Conservation (phyloP, 306 rosid species). For the Glycine soja region DNA sequence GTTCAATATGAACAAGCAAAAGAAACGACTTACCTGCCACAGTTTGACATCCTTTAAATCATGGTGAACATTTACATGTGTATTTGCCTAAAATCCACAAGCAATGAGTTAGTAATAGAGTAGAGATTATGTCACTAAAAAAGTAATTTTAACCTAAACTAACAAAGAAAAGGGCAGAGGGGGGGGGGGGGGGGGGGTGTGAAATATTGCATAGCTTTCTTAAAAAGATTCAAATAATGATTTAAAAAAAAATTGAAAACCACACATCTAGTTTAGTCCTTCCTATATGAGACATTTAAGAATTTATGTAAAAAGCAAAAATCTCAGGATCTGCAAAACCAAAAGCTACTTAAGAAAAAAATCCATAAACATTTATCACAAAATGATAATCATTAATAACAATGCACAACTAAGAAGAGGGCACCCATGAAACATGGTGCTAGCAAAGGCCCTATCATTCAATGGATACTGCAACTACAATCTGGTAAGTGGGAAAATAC, state of each 20-base stretch:
- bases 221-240: constrained; percentile 8
- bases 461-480: neutral
- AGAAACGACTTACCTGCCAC: constrained; percentile 81
- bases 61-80: constrained; percentile 85
- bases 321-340: constrained; percentile 17
- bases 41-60: constrained; percentile 95
- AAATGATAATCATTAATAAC: neutral
- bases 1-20: constrained; percentile 24
- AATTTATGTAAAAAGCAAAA: constrained; percentile 5
- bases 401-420: constrained; percentile 11
- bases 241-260: neutral
- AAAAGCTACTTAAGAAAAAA: neutral
- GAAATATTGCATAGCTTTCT: constrained; percentile 19
- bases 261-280: neutral
- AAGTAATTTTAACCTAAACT: neutral
- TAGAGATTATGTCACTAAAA: constrained; percentile 33
- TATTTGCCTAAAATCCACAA: constrained; percentile 78
- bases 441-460: constrained; percentile 15
- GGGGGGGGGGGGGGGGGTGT: too few relatives aligned
- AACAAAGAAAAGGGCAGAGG: neutral
- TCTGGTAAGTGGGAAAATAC: neutral
- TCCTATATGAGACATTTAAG: neutral
- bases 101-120: constrained; percentile 29
- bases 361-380: neutral
- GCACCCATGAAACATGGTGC: neutral